These are phyloP conservation scores for Spiromastix sp. DNA, from an alignment of 2,329 filamentous ascomycete genomes.

Conservation along the genomic window DNA sequence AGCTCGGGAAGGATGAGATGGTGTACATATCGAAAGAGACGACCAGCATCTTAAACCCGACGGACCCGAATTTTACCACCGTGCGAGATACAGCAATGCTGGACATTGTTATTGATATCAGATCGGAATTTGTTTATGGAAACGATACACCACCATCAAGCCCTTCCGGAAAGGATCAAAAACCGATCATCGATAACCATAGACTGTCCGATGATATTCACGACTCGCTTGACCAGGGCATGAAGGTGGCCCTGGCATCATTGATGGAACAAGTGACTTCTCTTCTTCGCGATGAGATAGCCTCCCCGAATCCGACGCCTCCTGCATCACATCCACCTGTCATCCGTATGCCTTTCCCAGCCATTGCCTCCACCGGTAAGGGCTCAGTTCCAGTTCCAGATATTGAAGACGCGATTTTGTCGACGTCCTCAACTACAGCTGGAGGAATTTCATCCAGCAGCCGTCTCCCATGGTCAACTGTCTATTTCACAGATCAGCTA, in stretches of 20 bases:
- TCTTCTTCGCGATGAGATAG: slow-evolving; percentile 35
- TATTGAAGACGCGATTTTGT: slow-evolving; percentile 44
- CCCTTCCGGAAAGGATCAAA: slow-evolving; percentile 14
- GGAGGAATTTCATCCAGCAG: slow-evolving; percentile 30
- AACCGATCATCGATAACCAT: slow-evolving; percentile 12
- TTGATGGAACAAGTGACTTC: slow-evolving; percentile 42
- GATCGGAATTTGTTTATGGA: slow-evolving; percentile 18
- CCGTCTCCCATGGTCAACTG: slow-evolving; percentile 55
- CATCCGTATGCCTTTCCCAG: slow-evolving; percentile 35
- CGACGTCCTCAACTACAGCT: slow-evolving; percentile 20
- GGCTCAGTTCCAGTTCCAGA: slow-evolving; percentile 60
- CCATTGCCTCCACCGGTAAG: slow-evolving; percentile 39
- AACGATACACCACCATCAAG: slow-evolving; percentile 18
- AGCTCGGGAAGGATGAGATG: slow-evolving; percentile 77
- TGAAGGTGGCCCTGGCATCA: slow-evolving; percentile 35
- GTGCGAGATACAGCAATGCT: slow-evolving; percentile 62
- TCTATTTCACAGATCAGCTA: slow-evolving; percentile 66
- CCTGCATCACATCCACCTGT: slow-evolving; percentile 21
- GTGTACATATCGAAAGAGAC: slow-evolving; percentile 71
- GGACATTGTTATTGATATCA: slow-evolving; percentile 59
- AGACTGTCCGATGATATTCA: slow-evolving; percentile 17
- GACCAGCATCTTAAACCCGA: slow-evolving; percentile 51
- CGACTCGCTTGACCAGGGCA: slow-evolving; percentile 19
- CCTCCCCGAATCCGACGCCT: slow-evolving; percentile 20
- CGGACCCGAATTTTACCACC: slow-evolving; percentile 75